Evolutionary conservation across 2,329 filamentous ascomycete genomes (phyloP), one percentile per base, ranked within the genome.

Genomic region (Penicillium sp.): DNA sequence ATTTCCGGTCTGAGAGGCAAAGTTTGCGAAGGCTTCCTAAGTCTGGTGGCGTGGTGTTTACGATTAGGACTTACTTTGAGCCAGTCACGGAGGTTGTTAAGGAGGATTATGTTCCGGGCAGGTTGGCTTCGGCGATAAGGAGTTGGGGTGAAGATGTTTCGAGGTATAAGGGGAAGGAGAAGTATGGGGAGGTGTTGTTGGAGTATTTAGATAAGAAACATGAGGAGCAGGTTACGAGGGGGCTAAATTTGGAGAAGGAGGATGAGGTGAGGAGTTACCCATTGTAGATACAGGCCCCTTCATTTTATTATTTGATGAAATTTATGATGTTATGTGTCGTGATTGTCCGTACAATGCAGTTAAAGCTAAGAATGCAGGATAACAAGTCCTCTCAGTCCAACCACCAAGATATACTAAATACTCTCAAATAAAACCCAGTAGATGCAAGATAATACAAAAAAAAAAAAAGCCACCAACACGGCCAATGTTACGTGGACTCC

Each of bases 131-230:
- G 68, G 91, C 91, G 5, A 79, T 96, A 4, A 81, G 92, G 45
- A 94, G 91, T 74, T 95, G 92, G 92, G 91, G 89, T 1, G 87
- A 90, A 48, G 88, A 92, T 77, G 91, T 95, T 7, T 85, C 85
- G 17, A 80, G 79, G 67, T 96, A 96, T 73, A 95, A 95, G 79
- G 91, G 92, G 0, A 87, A 84, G 72, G 90, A 91, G 67, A 86
- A 84, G 78, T 96, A 93, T 75, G 85, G 83, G 21, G 86, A 89
- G 29, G 88, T 94, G 0, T 69, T 96, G 71, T 76, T 96, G 63
- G 88, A 92, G 74, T 96, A 89, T 76, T 75, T 96, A 64, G 92
- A 96, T 76, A 70, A 70, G 67, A 90, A 89, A 79, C 91, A 95
- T 77, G 77, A 85, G 74, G 89, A 90, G 78, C 91, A 96, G 79